Percentiles rank a stretch among this genome's conserved stretches.
phyloP scores from a whole-genome alignment of 139 green algal species.

The Volvox africanus region DNA sequence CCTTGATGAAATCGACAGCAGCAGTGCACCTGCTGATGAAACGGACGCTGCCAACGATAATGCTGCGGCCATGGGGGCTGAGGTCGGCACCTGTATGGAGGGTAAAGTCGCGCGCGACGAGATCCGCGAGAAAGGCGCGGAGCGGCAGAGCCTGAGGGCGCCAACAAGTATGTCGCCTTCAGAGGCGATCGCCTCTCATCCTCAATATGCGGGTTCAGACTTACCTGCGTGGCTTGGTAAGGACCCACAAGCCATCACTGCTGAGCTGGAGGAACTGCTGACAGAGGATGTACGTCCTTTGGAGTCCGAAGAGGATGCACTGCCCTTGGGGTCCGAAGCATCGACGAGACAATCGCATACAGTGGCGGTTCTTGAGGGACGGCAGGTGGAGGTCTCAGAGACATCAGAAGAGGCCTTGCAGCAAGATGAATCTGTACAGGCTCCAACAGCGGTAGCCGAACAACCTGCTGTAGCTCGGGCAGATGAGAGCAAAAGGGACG shows the following conservation, averaged over 20 bases:
- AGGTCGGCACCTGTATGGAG: too few species aligned
- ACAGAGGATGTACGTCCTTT: not conserved
- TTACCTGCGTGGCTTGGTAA: not conserved
- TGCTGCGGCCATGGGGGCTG: too few species aligned
- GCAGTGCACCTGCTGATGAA: too few species aligned
- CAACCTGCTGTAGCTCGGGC: too few species aligned
- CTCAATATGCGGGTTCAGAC: constrained; percentile 1
- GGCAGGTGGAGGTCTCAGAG: not conserved
- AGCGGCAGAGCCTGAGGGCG: not conserved
- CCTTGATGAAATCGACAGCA: too few species aligned
- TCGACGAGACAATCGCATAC: not conserved
- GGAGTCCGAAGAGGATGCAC: not conserved
- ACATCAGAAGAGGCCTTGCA: not conserved
- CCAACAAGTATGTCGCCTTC: not conserved
- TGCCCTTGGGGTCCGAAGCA: not conserved
- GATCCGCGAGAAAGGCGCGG: not conserved
- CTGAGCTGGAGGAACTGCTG: not conserved
- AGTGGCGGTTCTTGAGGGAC: not conserved
- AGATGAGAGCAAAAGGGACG: not conserved
- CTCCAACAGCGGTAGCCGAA: not conserved
- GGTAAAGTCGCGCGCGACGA: too few species aligned
- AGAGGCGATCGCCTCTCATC: not conserved
- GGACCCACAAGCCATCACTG: not conserved
- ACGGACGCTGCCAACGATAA: too few species aligned
- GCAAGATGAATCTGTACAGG: not conserved